Percentiles rank a stretch among this genome's conserved stretches.
These are phyloP conservation scores for Blastomyces percursus DNA, from an alignment of 2,329 filamentous ascomycete genomes.

Conservation along the genomic window DNA sequence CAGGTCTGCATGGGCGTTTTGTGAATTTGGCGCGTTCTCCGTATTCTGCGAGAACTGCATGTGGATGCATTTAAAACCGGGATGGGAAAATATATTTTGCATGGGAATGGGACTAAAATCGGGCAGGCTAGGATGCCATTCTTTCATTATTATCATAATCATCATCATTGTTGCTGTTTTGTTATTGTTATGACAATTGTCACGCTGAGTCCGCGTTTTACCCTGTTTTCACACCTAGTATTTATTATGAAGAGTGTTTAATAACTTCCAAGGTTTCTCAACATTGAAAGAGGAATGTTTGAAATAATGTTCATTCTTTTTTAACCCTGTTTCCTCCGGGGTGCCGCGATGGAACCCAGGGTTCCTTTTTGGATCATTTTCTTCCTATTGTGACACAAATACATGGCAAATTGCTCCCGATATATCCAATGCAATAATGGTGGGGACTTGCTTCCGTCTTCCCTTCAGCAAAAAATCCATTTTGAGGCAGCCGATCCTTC, in stretches of 20 bases:
- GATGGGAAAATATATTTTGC: not conserved
- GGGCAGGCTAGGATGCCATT: not conserved
- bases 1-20: not conserved
- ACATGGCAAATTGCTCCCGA: not conserved
- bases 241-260: not conserved
- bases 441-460: not conserved
- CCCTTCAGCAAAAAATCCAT: not conserved
- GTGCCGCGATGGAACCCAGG: not conserved
- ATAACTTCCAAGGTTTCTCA: not conserved
- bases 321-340: not conserved
- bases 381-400: not conserved
- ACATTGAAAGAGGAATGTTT: not conserved
- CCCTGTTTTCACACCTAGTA: not conserved
- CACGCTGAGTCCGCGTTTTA: not conserved
- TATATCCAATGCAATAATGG: not conserved
- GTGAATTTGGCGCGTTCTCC: not conserved
- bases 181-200: not conserved
- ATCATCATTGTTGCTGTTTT: not conserved
- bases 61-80: not conserved
- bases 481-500: not conserved
- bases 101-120: constrained; percentile 1
- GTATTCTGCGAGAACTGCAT: not conserved
- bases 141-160: not conserved
- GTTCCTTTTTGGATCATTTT: not conserved
- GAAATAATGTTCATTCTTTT: not conserved